These are phyloP conservation scores for Fusarium abutilonis DNA, from an alignment of 2,329 filamentous ascomycete species.

Conservation along the genomic window DNA sequence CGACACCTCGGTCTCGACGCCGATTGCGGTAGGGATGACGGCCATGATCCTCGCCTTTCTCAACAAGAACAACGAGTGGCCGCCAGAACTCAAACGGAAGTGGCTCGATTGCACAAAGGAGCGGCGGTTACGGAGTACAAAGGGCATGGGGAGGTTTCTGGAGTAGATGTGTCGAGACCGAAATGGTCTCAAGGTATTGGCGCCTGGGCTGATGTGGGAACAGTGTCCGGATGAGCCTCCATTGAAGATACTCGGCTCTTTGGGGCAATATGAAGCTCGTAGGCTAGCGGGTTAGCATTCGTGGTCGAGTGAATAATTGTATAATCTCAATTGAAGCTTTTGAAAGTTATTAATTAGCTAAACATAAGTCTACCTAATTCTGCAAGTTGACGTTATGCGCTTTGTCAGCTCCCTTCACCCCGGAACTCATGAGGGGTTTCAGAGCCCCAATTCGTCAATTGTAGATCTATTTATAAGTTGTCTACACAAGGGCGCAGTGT, in stretches of 20 bases:
- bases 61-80: constrained; percentile 22
- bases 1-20: constrained; percentile 24
- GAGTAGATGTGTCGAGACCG: constrained; percentile 24
- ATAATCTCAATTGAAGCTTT: too few species aligned
- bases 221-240: neutral
- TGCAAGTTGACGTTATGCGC: too few species aligned
- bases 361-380: too few species aligned
- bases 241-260: neutral
- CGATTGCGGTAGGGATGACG: constrained; percentile 24
- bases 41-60: constrained; percentile 31
- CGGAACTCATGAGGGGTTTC: constrained; percentile 5
- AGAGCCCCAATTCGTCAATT: constrained; percentile 26
- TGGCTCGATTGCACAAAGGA: constrained; percentile 15
- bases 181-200: constrained; percentile 20
- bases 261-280: neutral
- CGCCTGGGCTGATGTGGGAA: constrained; percentile 30
- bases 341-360: too few species aligned
- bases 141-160: constrained; percentile 23
- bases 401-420: neutral
- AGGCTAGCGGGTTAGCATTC: neutral
- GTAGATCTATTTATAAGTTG: constrained; percentile 17
- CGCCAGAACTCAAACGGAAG: neutral
- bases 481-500: neutral
- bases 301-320: too few species aligned
- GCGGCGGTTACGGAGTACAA: constrained; percentile 17